These are phyloP conservation scores for Geopyxis carbonaria DNA, from an alignment of 495 filamentous ascomycete genomes.

Conservation along the genomic window DNA sequence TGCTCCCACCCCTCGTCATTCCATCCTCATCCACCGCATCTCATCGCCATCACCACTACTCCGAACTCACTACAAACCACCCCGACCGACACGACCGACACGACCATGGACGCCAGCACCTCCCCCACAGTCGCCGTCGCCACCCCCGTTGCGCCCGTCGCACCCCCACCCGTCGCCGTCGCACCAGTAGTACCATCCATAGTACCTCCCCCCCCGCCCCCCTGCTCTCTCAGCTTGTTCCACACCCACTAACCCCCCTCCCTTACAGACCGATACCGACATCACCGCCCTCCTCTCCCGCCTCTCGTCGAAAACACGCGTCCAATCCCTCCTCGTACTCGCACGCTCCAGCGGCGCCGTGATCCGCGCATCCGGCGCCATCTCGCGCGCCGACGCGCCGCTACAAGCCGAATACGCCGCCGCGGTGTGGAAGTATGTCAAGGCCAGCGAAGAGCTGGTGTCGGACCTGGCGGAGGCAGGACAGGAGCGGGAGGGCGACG, in stretches of 20 bases:
- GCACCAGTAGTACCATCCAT: not conserved
- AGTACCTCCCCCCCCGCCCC: not conserved
- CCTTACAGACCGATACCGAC: slow-evolving; percentile 15
- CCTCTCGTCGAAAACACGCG: slow-evolving; percentile 19
- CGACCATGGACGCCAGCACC: no score
- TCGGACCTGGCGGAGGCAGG: slow-evolving; percentile 21
- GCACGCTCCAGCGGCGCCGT: slow-evolving; percentile 18
- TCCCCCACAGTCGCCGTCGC: no score
- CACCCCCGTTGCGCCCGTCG: no score
- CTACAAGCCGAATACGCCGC: slow-evolving; percentile 16
- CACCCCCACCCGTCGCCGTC: no score
- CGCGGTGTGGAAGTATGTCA: slow-evolving; percentile 24
- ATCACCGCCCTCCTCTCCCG: slow-evolving; percentile 20
- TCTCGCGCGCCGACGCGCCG: slow-evolving; percentile 4
- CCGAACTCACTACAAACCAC: no score
- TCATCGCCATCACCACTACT: no score
- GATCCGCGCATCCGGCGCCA: slow-evolving; percentile 21
- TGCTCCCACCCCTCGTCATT: no score
- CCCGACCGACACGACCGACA: no score
- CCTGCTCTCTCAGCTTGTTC: not conserved
- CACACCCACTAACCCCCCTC: not conserved
- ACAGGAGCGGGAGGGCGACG: no score
- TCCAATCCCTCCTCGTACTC: slow-evolving; percentile 21
- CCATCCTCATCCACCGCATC: no score
- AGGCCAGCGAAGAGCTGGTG: slow-evolving; percentile 22